Conservation (phyloP, 495 filamentous ascomycete species). For the Penicillium fimorum region DNA sequence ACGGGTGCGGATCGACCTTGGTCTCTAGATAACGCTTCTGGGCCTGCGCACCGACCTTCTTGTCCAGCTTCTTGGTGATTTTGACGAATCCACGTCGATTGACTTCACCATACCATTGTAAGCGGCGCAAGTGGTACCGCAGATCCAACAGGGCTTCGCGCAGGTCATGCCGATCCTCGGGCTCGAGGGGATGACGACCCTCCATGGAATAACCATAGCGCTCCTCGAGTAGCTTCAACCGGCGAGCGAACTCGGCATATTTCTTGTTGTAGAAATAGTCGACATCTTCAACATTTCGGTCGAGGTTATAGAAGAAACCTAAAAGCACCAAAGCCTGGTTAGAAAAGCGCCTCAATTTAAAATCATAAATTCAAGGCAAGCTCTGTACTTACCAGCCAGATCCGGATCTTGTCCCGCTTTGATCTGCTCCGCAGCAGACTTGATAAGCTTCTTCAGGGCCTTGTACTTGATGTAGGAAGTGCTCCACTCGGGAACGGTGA, state of each 20-base stretch:
- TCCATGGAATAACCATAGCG: slow-evolving; percentile 68
- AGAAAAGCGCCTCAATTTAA: slow-evolving; percentile 14
- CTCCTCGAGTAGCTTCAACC: slow-evolving; percentile 79
- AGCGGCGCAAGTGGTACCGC: slow-evolving; percentile 78
- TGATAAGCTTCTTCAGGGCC: slow-evolving; percentile 90
- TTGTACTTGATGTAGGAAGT: slow-evolving; percentile 95
- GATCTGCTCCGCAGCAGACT: slow-evolving; percentile 60
- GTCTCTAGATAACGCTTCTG: slow-evolving; percentile 81
- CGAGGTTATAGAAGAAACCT: slow-evolving; percentile 94
- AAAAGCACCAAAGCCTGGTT: slow-evolving; percentile 19
- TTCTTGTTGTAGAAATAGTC: slow-evolving; percentile 96
- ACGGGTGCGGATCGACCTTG: slow-evolving; percentile 83
- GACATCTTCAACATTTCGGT: slow-evolving; percentile 94
- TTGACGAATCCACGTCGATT: slow-evolving; percentile 94
- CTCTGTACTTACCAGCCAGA: slow-evolving; percentile 61
- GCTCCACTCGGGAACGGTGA: slow-evolving; percentile 97
- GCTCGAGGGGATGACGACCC: slow-evolving; percentile 51
- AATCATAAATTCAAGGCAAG: neutral
- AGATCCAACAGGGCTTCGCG: slow-evolving; percentile 86
- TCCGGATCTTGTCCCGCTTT: slow-evolving; percentile 73
- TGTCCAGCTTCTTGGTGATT: slow-evolving; percentile 97
- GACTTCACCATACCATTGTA: slow-evolving; percentile 97
- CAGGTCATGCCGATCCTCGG: slow-evolving; percentile 84
- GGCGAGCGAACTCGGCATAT: slow-evolving; percentile 73
- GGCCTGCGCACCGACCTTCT: slow-evolving; percentile 72